phyloP scores from a whole-genome alignment of 495 filamentous ascomycete genomes.

The Neurospora sp. region DNA sequence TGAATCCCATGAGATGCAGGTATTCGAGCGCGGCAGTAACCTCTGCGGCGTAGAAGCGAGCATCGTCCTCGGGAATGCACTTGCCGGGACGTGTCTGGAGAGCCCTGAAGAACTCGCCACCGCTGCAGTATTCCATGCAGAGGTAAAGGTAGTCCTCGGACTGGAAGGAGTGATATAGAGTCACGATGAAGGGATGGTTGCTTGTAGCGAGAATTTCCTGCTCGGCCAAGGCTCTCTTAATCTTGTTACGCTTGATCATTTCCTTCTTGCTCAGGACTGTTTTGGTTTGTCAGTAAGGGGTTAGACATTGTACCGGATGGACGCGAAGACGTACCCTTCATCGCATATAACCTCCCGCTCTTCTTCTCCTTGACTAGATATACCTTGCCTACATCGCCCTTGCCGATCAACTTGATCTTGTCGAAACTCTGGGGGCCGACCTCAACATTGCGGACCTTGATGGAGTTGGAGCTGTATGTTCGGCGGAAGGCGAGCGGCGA shows the following conservation, averaged over 20 bases:
- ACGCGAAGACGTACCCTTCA: slow-evolving; percentile 65
- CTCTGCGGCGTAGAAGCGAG: slow-evolving; percentile 93
- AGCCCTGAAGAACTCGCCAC: slow-evolving; percentile 95
- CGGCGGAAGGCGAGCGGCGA: slow-evolving; percentile 67
- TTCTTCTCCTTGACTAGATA: slow-evolving; percentile 98
- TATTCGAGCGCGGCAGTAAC: slow-evolving; percentile 98
- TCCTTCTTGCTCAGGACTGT: slow-evolving; percentile 97
- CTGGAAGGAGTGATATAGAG: slow-evolving; percentile 96
- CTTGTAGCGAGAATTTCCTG: slow-evolving; percentile 97
- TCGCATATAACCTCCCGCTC: slow-evolving; percentile 86
- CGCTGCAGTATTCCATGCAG: slow-evolving; percentile 99
- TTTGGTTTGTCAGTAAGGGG: slow-evolving; percentile 23
- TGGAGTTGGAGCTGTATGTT: slow-evolving; percentile 98
- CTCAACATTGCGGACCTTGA: slow-evolving; percentile 95
- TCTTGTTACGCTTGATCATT: slow-evolving; percentile 99
- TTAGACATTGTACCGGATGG: neutral
- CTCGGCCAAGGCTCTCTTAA: slow-evolving; percentile 94
- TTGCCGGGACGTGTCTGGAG: slow-evolving; percentile 95
- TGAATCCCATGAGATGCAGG: slow-evolving; percentile 97
- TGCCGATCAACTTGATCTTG: slow-evolving; percentile 98
- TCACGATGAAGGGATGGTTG: slow-evolving; percentile 98
- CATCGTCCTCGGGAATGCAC: slow-evolving; percentile 93
- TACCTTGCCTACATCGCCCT: slow-evolving; percentile 97
- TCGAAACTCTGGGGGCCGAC: slow-evolving; percentile 94
- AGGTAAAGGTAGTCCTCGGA: slow-evolving; percentile 97